Evolutionary conservation across 2,329 filamentous ascomycete species (phyloP).

Genomic region (Coniella lustricola): DNA sequence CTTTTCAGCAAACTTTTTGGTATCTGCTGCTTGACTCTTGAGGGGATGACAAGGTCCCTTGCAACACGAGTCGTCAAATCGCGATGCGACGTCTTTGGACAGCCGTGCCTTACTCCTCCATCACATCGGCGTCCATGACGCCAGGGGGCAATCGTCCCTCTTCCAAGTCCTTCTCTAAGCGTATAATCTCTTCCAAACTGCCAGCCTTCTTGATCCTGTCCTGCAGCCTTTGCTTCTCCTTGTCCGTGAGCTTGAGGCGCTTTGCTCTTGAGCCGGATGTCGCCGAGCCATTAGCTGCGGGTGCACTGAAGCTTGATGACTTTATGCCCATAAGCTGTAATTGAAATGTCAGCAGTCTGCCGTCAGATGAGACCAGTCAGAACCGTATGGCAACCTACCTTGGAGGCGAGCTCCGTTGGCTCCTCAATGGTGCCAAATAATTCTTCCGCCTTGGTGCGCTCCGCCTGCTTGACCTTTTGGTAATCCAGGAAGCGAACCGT

Average conservation of each 20-base stretch:
- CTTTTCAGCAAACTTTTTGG: background rate
- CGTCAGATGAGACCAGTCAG: background rate
- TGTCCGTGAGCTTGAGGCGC: conserved; percentile 77
- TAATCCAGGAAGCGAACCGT: conserved; percentile 87
- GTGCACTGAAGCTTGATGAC: conserved; percentile 63
- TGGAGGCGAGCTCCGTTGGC: conserved; percentile 72
- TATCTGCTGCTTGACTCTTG: too few species aligned
- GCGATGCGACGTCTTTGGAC: background rate
- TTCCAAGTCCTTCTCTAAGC: conserved; percentile 83
- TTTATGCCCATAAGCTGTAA: conserved; percentile 73
- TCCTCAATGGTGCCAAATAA: conserved; percentile 75
- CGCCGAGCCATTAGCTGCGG: conserved; percentile 36
- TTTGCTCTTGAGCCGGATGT: conserved; percentile 56
- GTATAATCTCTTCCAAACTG: conserved; percentile 82
- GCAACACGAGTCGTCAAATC: background rate
- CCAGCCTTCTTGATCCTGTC: conserved; percentile 83
- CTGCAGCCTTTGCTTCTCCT: conserved; percentile 79
- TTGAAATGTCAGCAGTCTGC: conserved; percentile 5
- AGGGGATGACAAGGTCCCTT: background rate
- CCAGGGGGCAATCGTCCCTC: conserved; percentile 79
- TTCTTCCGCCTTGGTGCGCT: conserved; percentile 68
- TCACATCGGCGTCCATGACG: conserved; percentile 46
- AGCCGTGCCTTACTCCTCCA: conserved; percentile 62
- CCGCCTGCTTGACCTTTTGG: conserved; percentile 79
- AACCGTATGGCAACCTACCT: conserved; percentile 36